Percentiles rank a stretch among this genome's conserved stretches.
Evolutionary conservation across 163 green algal genomes (phyloP).

Genomic region (Volvox carteri): DNA sequence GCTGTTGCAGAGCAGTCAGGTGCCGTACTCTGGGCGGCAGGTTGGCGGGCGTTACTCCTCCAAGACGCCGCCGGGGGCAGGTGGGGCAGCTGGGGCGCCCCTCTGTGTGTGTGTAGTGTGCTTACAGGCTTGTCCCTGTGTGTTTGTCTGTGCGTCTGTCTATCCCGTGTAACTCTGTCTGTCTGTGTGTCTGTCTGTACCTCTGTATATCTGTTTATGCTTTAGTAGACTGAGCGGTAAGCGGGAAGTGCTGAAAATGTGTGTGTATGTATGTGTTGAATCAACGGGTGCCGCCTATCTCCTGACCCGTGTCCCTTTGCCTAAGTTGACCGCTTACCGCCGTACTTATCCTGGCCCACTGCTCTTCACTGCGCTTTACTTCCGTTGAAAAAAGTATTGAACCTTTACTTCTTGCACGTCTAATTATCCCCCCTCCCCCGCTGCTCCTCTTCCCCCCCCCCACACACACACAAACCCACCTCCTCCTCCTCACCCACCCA

Average conservation of each 20-base stretch:
- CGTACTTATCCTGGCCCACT: no score
- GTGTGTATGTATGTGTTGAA: neutral
- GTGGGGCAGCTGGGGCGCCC: neutral
- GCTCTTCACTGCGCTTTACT: no score
- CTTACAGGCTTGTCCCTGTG: neutral
- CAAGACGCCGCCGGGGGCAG: conserved; percentile 18
- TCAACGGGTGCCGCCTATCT: neutral
- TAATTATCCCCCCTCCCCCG: no score
- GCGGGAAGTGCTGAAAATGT: neutral
- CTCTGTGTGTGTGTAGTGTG: neutral
- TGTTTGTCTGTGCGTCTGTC: neutral
- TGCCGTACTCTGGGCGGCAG: conserved; percentile 61
- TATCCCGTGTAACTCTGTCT: neutral
- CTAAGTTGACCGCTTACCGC: no score
- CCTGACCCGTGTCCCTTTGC: neutral
- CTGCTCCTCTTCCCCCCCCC: no score
- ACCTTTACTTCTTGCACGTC: no score
- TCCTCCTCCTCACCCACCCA: neutral
- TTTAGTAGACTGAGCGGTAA: neutral
- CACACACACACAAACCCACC: no score
- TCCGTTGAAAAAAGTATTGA: no score
- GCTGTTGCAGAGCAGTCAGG: conserved; percentile 61
- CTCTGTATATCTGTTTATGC: neutral
- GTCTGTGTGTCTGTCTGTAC: neutral
- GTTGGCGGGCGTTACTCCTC: conserved; percentile 43